These are phyloP conservation scores for Penicillium crystallinum DNA, from an alignment of 495 filamentous ascomycete species.

Conservation along the genomic window DNA sequence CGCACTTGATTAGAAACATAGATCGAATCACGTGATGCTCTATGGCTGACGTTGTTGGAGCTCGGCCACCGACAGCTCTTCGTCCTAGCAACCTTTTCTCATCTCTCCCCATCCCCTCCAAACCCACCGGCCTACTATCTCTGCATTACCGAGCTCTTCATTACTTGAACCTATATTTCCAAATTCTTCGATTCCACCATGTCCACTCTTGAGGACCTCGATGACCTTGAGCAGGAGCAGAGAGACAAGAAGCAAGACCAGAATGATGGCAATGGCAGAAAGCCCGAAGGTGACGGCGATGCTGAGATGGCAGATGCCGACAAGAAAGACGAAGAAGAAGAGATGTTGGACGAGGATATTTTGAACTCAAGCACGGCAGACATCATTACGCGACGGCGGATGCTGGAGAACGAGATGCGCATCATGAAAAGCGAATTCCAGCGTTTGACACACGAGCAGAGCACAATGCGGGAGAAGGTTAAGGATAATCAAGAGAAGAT, in stretches of 20 bases:
- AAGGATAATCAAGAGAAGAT: constrained; percentile 99
- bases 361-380: constrained; percentile 85
- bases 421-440: constrained; percentile 99
- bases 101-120: constrained; percentile 12
- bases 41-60: constrained; percentile 43
- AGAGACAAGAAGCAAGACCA: constrained; percentile 70
- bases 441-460: constrained; percentile 90
- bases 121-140: constrained; percentile 9
- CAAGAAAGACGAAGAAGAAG: constrained; percentile 64
- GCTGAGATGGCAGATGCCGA: constrained; percentile 89
- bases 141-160: neutral
- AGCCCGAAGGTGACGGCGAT: constrained; percentile 58
- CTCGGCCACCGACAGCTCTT: constrained; percentile 32
- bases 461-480: constrained; percentile 93
- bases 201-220: constrained; percentile 84
- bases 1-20: constrained; percentile 6
- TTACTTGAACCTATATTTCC: neutral
- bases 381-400: constrained; percentile 75
- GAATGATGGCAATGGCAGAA: constrained; percentile 51
- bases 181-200: constrained; percentile 40
- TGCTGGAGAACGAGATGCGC: constrained; percentile 93
- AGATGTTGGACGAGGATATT: constrained; percentile 86
- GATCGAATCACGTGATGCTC: constrained; percentile 31
- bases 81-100: constrained; percentile 24
- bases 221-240: constrained; percentile 69